These are phyloP conservation scores for Rhodotorula sp. DNA, from an alignment of 1,284 basidiomycete species.

Conservation along the genomic window DNA sequence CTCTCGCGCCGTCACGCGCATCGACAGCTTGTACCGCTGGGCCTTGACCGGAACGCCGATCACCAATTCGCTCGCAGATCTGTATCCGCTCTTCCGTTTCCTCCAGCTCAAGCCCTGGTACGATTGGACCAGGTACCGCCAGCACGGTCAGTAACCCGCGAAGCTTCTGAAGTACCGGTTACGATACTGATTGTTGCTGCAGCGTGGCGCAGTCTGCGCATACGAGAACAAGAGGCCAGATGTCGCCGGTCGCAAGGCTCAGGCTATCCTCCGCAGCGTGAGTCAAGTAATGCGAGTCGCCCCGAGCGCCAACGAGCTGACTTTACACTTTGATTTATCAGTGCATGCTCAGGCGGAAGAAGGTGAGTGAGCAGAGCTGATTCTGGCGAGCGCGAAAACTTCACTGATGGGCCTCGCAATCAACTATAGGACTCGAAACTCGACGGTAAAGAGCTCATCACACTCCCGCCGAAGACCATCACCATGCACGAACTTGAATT, in stretches of 20 bases:
- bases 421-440: slow-evolving; percentile 48
- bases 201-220: slow-evolving; percentile 45
- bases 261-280: slow-evolving; percentile 57
- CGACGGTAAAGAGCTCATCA: slow-evolving; percentile 62
- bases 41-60: slow-evolving; percentile 55
- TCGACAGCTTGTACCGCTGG: slow-evolving; percentile 40
- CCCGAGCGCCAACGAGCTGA: background rate
- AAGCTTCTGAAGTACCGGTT: too few species aligned
- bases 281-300: background rate
- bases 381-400: too few species aligned
- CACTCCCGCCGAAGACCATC: slow-evolving; percentile 59
- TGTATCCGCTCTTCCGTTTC: slow-evolving; percentile 59
- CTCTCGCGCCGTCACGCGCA: slow-evolving; percentile 19
- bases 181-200: background rate
- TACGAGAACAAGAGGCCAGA: slow-evolving; percentile 55
- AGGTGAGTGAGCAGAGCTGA: slow-evolving; percentile 46
- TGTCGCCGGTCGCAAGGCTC: slow-evolving; percentile 57
- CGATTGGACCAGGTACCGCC: slow-evolving; percentile 7
- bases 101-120: slow-evolving; percentile 47
- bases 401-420: background rate
- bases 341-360: slow-evolving; percentile 56
- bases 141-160: background rate
- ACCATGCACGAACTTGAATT: slow-evolving; percentile 57
- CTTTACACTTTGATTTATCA: background rate
- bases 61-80: slow-evolving; percentile 58